These are phyloP conservation scores for Cephalotrichum gorgonifer DNA, from an alignment of 2,329 filamentous ascomycete species.

Conservation along the genomic window DNA sequence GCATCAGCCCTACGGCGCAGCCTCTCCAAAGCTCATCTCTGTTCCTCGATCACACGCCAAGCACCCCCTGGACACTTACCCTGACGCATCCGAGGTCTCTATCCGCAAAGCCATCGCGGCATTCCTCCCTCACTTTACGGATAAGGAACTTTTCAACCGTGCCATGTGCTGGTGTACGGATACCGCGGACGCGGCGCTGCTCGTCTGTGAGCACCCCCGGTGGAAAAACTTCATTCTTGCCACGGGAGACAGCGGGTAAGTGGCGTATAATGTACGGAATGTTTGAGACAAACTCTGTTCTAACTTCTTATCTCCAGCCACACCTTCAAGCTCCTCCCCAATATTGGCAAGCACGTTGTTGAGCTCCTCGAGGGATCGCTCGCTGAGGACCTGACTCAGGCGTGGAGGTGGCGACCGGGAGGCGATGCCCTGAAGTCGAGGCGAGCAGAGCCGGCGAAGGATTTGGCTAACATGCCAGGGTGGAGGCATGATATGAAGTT, in stretches of 20 bases:
- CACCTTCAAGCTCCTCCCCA: slow-evolving; percentile 33
- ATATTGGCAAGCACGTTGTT: slow-evolving; percentile 34
- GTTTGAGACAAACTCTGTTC: background rate
- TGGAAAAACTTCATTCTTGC: slow-evolving; percentile 36
- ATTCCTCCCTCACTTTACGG: slow-evolving; percentile 17
- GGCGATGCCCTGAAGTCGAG: slow-evolving; percentile 31
- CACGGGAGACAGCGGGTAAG: slow-evolving; percentile 34
- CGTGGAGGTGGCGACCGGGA: slow-evolving; percentile 34
- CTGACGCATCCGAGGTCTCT: slow-evolving; percentile 19
- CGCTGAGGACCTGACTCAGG: slow-evolving; percentile 23
- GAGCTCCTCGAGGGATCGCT: slow-evolving; percentile 30
- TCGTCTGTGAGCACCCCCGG: slow-evolving; percentile 23
- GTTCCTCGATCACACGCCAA: slow-evolving; percentile 24
- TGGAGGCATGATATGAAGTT: slow-evolving; percentile 18
- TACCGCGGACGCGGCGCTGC: slow-evolving; percentile 19
- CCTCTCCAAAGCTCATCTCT: slow-evolving; percentile 15
- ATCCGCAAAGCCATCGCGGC: slow-evolving; percentile 18
- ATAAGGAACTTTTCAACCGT: slow-evolving; percentile 19
- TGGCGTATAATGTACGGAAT: slow-evolving; percentile 5
- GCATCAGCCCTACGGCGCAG: slow-evolving; percentile 22
- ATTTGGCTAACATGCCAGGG: slow-evolving; percentile 32
- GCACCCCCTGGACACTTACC: slow-evolving; percentile 24
- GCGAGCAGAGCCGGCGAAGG: slow-evolving; percentile 27
- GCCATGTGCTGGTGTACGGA: slow-evolving; percentile 24
- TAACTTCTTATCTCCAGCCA: slow-evolving; percentile 17